Percentiles rank a stretch among this genome's conserved stretches.
phyloP scores from a whole-genome alignment of 1,284 basidiomycete species.

The Cystobasidium slooffiae region DNA sequence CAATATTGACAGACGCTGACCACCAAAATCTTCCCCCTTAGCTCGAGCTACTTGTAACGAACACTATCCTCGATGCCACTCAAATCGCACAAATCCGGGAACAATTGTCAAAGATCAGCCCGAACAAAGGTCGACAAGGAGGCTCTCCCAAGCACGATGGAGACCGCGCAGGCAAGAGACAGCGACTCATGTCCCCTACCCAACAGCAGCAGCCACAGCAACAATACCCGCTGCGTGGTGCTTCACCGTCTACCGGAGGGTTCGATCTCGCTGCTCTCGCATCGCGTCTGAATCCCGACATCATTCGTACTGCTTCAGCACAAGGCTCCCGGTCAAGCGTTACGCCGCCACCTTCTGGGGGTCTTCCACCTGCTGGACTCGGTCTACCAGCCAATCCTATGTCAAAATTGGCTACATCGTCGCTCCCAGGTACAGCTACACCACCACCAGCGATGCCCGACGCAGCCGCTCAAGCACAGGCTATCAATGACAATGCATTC shows the following conservation, averaged over 20 bases:
- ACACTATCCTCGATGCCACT: constrained; percentile 72
- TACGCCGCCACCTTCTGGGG: constrained; percentile 19
- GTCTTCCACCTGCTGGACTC: not conserved
- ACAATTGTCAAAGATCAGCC: constrained; percentile 65
- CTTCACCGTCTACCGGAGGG: not conserved
- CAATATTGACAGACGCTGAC: not conserved
- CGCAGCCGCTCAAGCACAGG: constrained; percentile 46
- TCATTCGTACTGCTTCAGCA: constrained; percentile 35
- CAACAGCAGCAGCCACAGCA: constrained; percentile 52
- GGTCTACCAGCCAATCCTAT: constrained; percentile 2
- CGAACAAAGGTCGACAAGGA: not conserved
- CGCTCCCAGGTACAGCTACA: not conserved
- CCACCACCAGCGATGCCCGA: not conserved
- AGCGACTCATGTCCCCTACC: constrained; percentile 23
- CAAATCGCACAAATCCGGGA: constrained; percentile 78
- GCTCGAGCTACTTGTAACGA: constrained; percentile 76
- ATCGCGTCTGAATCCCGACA: constrained; percentile 33
- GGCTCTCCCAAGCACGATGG: constrained; percentile 16
- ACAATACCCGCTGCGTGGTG: constrained; percentile 47
- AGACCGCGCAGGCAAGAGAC: constrained; percentile 23
- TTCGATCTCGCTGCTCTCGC: constrained; percentile 42
- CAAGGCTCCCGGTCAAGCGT: constrained; percentile 16
- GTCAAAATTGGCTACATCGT: not conserved
- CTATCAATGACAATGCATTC: constrained; percentile 69
- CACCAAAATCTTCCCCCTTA: constrained; percentile 54